A percentile compares a stretch with the other conserved stretches of the same genome.
Conservation (phyloP, 257 asterid species). For the Fraxinus anomala region DNA sequence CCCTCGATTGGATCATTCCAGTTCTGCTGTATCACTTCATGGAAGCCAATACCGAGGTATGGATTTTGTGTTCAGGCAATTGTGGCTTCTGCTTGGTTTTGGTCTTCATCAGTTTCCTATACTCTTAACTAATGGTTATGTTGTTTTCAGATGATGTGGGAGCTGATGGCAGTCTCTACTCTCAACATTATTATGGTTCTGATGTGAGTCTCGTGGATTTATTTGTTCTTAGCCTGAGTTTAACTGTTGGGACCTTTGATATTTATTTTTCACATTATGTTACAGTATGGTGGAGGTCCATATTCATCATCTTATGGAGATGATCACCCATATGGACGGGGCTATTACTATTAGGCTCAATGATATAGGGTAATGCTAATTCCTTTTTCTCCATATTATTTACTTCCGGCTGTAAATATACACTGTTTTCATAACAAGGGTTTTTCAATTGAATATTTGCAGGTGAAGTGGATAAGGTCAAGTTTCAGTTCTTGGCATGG, state of each 20-base stretch:
- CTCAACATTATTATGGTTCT: conserved; percentile 49
- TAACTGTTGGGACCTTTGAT: conserved; percentile 4
- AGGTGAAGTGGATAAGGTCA: conserved; percentile 21
- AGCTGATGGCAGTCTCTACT: conserved; percentile 35
- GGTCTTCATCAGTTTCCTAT: conserved; percentile 13
- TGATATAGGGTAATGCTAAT: conserved; percentile 39
- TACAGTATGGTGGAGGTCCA: conserved; percentile 45
- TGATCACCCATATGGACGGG: conserved; percentile 45
- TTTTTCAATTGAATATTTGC: conserved; percentile 18
- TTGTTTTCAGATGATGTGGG: conserved; percentile 37
- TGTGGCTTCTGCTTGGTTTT: not conserved
- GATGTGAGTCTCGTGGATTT: conserved; percentile 40
- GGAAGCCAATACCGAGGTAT: no score
- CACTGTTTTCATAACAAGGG: not conserved
- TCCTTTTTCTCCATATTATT: conserved; percentile 12
- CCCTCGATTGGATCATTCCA: no score
- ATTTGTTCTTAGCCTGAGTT: conserved; percentile 4
- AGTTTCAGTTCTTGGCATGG: conserved; percentile 11
- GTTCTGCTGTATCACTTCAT: no score
- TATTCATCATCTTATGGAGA: conserved; percentile 41
- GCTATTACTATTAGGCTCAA: conserved; percentile 45
- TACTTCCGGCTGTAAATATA: conserved; percentile 6
- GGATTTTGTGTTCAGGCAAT: no score
- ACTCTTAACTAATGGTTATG: conserved; percentile 8
- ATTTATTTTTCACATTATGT: conserved; percentile 23